Evolutionary conservation across 257 asterid genomes (phyloP).

Genomic region (Henckelia pumila): DNA sequence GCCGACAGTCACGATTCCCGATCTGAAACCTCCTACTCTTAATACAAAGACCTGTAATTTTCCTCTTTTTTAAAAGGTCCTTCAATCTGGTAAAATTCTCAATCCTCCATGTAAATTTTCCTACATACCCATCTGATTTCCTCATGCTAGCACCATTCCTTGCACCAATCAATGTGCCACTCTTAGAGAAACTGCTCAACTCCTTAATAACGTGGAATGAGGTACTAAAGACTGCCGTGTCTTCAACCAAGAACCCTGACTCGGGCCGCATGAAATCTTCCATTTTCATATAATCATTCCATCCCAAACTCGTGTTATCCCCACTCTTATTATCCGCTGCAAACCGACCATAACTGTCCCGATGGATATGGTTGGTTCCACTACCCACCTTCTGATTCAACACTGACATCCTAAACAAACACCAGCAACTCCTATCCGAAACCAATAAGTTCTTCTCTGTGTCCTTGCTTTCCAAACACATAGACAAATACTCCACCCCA

Average conservation of each 20-base stretch:
- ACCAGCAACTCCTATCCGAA: conserved; percentile 97
- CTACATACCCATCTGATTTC: conserved; percentile 86
- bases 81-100: conserved; percentile 93
- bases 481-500: conserved; percentile 86
- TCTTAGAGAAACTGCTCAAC: conserved; percentile 70
- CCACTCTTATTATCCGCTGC: conserved; percentile 96
- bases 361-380: conserved; percentile 74
- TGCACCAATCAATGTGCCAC: conserved; percentile 52
- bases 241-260: conserved; percentile 84
- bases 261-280: conserved; percentile 63
- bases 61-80: conserved; percentile 94
- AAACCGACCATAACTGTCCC: conserved; percentile 97
- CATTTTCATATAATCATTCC: conserved; percentile 99
- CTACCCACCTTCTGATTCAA: conserved; percentile 84
- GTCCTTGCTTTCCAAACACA: conserved; percentile 99
- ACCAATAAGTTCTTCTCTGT: conserved; percentile 68
- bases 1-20: conserved; percentile 97
- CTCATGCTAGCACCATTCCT: conserved; percentile 64
- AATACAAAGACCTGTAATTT: conserved; percentile 96
- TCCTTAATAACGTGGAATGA: conserved; percentile 97
- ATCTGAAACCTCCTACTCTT: conserved; percentile 98
- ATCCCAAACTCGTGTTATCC: conserved; percentile 97
- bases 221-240: conserved; percentile 92
- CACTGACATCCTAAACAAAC: conserved; percentile 98
- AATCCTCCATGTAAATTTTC: conserved; percentile 94